Evolutionary conservation across 1,139 yeast genomes (phyloP), one percentile per base, ranked within the genome.

Genomic region (Pneumocystis murina): DNA sequence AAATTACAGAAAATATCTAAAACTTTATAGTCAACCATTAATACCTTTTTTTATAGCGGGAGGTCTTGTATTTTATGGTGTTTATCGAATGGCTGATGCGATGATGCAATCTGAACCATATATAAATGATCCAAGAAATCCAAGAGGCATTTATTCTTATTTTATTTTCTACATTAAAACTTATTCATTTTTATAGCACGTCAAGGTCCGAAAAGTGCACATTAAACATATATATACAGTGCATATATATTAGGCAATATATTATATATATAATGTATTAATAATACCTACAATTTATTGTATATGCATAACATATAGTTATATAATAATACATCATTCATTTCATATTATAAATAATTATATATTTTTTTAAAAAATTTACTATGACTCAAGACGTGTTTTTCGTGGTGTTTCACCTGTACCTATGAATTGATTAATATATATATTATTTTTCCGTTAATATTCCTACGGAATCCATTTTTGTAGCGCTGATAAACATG

Each of bases 401-500:
- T 24, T 17, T 3, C 55, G 24, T 3, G 55, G 33, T 8, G 55
- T 48, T 10, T 48, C 55, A 2, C 55, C 55, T 12, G 55, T 48
- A 3, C 55, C 55, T 48, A 16, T 38, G 2, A 2, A 14, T 38
- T 38, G 5, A 16, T 38, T 38, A 38, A 14, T 38, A 38, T 38
- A 38, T 38, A 38, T 38, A 38, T 38, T 38, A 38, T 38, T 2
- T 14, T 5, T 38, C 1, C 4, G 10, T 28, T 3, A 90, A 33
- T 33, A 33, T 33, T n/a, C 74, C 92, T 78, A 82, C 89, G 97
- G 96, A 92, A 92, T 78, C 92, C 95, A 85, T 92, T 91, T 87
- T 90, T 89, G 87, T 91, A 92, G 84, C 91, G 88, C 85, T 97
- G 89, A 74, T 94, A 80, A 75, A 92, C 96, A 81, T 85, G 86